These are phyloP conservation scores for Volvox carteri DNA, from an alignment of 163 green algal species.

Conservation along the genomic window DNA sequence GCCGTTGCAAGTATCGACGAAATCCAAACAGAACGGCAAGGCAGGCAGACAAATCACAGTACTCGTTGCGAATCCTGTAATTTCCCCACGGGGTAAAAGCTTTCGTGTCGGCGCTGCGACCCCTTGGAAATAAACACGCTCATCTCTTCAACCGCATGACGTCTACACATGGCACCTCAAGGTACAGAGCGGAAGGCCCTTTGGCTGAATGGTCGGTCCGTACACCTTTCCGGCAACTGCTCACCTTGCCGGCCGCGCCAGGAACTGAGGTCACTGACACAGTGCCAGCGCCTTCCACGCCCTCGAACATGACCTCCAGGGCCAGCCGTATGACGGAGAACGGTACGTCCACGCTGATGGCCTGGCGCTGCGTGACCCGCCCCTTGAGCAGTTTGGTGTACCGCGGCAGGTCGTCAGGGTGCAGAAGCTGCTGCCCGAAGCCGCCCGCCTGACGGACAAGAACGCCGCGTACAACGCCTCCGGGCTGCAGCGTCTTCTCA, in stretches of 20 bases:
- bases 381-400: slow-evolving; percentile 86
- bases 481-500: slow-evolving; percentile 61
- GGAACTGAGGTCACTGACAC: slow-evolving; percentile 59
- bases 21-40: too few species aligned
- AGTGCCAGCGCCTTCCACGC: slow-evolving; percentile 77
- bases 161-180: too few species aligned
- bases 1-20: too few species aligned
- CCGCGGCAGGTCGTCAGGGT: slow-evolving; percentile 80
- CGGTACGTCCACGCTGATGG: slow-evolving; percentile 28
- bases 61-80: too few species aligned
- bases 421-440: slow-evolving; percentile 70
- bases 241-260: slow-evolving; percentile 31
- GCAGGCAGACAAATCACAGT: too few species aligned
- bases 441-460: slow-evolving; percentile 60
- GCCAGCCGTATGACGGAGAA: slow-evolving; percentile 78
- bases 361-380: slow-evolving; percentile 80
- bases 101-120: too few species aligned
- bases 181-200: too few species aligned
- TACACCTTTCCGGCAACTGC: too few species aligned
- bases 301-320: slow-evolving; percentile 96
- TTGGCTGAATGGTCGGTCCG: too few species aligned
- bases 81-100: too few species aligned
- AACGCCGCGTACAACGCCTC: slow-evolving; percentile 66
- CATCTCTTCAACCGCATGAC: too few species aligned
- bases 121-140: too few species aligned